phyloP scores from a whole-genome alignment of 345 rosid genomes.

The Euphorbia pulcherrima region DNA sequence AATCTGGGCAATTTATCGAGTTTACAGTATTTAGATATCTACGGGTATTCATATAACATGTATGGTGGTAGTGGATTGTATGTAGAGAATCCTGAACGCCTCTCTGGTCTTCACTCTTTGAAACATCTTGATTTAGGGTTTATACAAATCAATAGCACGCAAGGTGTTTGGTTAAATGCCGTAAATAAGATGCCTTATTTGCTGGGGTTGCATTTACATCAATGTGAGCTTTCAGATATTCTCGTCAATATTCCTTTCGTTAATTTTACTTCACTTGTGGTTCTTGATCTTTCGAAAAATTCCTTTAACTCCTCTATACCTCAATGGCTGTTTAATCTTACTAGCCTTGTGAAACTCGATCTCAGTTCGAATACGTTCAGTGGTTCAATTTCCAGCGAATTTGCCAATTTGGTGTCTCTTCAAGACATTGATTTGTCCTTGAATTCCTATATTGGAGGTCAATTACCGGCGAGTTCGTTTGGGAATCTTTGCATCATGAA shows the following conservation, averaged over 20 bases:
- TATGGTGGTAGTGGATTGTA: background rate
- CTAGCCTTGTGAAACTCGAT: constrained; percentile 39
- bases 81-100: background rate
- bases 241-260: constrained; percentile 16
- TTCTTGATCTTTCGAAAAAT: constrained; percentile 52
- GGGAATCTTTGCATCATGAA: constrained; percentile 33
- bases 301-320: constrained; percentile 41
- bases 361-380: constrained; percentile 16
- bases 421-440: constrained; percentile 23
- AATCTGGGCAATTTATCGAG: constrained; percentile 27
- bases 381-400: background rate
- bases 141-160: background rate
- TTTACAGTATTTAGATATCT: constrained; percentile 24
- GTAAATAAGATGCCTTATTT: constrained; percentile 32
- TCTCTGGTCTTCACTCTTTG: constrained; percentile 17
- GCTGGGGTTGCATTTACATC: constrained; percentile 21
- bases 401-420: constrained; percentile 7
- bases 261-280: constrained; percentile 43
- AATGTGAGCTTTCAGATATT: constrained; percentile 22
- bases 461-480: background rate
- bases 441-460: constrained; percentile 31
- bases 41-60: background rate
- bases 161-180: constrained; percentile 25
- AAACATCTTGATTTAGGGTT: constrained; percentile 24
- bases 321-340: constrained; percentile 47